Percentiles rank a stretch among this genome's conserved stretches.
Evolutionary conservation across 2,329 filamentous ascomycete species (phyloP).

Genomic region (Penicillium sp.): DNA sequence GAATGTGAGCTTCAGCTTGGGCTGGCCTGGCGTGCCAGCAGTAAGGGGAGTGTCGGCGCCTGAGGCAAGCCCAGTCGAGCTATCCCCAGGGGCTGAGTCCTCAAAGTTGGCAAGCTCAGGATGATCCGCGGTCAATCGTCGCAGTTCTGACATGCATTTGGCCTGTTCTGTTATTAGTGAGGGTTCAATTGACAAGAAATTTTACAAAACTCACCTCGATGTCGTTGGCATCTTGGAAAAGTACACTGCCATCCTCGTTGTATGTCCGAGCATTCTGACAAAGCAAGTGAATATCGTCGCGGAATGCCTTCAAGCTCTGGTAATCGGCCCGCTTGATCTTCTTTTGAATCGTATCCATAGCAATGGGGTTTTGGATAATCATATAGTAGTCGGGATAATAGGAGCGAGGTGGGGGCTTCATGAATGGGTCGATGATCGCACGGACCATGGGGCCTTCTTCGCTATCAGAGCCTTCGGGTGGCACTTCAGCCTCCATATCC

Average conservation of each 20-base stretch:
- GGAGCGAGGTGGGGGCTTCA: constrained; percentile 83
- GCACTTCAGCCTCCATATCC: constrained; percentile 74
- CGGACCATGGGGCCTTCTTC: constrained; percentile 62
- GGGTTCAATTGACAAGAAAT: background rate
- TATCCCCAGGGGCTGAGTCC: constrained; percentile 50
- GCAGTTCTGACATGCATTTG: constrained; percentile 54
- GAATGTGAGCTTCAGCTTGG: constrained; percentile 68
- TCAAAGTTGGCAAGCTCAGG: constrained; percentile 60
- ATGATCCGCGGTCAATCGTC: constrained; percentile 54
- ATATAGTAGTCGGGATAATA: constrained; percentile 95
- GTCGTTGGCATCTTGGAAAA: constrained; percentile 87
- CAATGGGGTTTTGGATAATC: constrained; percentile 88
- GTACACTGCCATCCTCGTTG: constrained; percentile 90
- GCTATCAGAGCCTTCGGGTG: constrained; percentile 51
- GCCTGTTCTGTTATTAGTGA: constrained; percentile 34
- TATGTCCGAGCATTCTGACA: constrained; percentile 91
- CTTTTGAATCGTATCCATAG: constrained; percentile 90
- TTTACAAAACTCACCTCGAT: constrained; percentile 72
- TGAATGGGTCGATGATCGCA: constrained; percentile 88
- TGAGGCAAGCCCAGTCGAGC: constrained; percentile 51
- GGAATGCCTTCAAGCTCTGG: constrained; percentile 73
- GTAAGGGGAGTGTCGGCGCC: constrained; percentile 62
- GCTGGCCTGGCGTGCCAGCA: constrained; percentile 54
- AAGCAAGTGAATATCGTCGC: constrained; percentile 76
- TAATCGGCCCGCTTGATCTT: constrained; percentile 98